phyloP scores from a whole-genome alignment of 805 yeast genomes.

The Zygosaccharomyces bailii region DNA sequence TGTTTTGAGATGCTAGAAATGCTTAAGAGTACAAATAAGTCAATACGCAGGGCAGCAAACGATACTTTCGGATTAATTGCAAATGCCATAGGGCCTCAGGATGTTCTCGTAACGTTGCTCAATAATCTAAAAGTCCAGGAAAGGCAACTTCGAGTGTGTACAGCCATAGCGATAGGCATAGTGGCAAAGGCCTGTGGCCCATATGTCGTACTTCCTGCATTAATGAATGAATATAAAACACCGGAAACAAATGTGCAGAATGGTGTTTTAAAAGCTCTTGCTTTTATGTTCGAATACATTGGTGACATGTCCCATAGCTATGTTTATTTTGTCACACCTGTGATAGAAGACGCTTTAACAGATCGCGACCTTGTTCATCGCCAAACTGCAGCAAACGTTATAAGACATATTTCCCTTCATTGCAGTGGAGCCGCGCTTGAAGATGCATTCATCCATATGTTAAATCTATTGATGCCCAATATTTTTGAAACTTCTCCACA shows the following conservation, averaged over 20 bases:
- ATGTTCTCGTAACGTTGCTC: constrained; percentile 77
- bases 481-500: constrained; percentile 94
- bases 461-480: constrained; percentile 83
- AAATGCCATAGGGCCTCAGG: constrained; percentile 92
- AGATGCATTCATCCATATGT: constrained; percentile 76
- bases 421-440: constrained; percentile 73
- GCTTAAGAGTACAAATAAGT: constrained; percentile 73
- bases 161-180: constrained; percentile 96
- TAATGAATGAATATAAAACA: constrained; percentile 91
- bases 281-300: constrained; percentile 89
- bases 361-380: constrained; percentile 91
- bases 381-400: constrained; percentile 90
- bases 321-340: constrained; percentile 71
- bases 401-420: constrained; percentile 75
- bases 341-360: constrained; percentile 83
- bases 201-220: constrained; percentile 87
- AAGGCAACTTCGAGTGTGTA: constrained; percentile 92
- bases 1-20: constrained; percentile 87
- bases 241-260: constrained; percentile 93
- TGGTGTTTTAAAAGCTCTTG: constrained; percentile 86
- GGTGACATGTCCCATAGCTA: constrained; percentile 79
- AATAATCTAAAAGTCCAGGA: constrained; percentile 89
- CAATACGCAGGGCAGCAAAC: constrained; percentile 81
- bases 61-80: constrained; percentile 89
- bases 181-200: constrained; percentile 93